Evolutionary conservation across 2,329 filamentous ascomycete genomes (phyloP), one percentile per base, ranked within the genome.

Genomic region (Penicillium sp.): DNA sequence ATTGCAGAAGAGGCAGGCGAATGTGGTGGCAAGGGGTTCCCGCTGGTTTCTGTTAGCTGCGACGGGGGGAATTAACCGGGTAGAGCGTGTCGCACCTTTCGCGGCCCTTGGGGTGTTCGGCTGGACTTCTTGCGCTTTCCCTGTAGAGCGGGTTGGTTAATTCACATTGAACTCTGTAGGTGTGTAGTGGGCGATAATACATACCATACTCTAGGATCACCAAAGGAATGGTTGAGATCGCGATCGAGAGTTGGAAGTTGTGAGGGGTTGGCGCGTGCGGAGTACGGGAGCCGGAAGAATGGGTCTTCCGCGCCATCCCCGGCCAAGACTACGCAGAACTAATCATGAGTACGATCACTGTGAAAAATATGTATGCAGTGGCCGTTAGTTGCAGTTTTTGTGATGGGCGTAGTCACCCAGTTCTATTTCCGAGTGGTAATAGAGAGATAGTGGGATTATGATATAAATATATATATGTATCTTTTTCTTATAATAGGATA

Each of bases 1-100:
- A 72, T 97, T 97, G 81, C 94, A 99, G 77, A 99, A 99, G 39
- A 99, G 86, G 71, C 94, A 99, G 51, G 92, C 90, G 74, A 99
- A 99, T n/a, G 85, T 84, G 2, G 90, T 92, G 13, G 76, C 67
- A n/a, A 79, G 71, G 21, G 75, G 74, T 59, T 79, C 77, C 62
- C 69, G 73, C 75, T 76, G 50, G 17, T 29, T 15, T 54, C 32
- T 26, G 29, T 52, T 26, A 50, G 32, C 17, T 24, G 13, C 8
- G 6, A 18, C 37, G 10, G 20, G 21, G 18, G 12, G 7, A 12
- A 17, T 39, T 15, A 17, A 13, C 15, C 12, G 33, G 34, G 21
- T 26, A 15, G 23, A 7, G 13, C 20, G 12, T 40, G 20, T 32
- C 41, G 58, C 77, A 90, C 90, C 86, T 87, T 96, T 76, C 90